These are phyloP conservation scores for Boletus edulis DNA, from an alignment of 768 basidiomycete species.

Conservation along the genomic window DNA sequence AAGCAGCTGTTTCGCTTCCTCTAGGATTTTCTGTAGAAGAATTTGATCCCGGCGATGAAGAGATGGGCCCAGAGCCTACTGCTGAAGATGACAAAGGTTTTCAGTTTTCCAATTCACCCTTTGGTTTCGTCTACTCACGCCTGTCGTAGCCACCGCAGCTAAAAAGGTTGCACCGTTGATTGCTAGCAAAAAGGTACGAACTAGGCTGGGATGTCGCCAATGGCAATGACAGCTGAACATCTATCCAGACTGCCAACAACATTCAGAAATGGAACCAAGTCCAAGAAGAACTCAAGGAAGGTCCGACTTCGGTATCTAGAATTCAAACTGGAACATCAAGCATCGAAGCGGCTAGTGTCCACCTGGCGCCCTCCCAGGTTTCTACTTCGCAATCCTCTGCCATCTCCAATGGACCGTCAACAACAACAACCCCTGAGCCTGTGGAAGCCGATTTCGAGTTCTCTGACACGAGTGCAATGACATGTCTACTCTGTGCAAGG, in stretches of 20 bases:
- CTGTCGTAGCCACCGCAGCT: conserved; percentile 39
- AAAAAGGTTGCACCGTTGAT: conserved; percentile 82
- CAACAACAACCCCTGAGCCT: conserved; percentile 37
- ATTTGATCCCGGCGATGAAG: conserved; percentile 38
- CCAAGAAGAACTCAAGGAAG: conserved; percentile 76
- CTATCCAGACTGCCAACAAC: conserved; percentile 72
- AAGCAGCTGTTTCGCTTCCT: conserved; percentile 39
- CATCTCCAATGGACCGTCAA: conserved; percentile 22
- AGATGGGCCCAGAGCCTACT: conserved; percentile 41
- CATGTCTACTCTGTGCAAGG: conserved; percentile 88
- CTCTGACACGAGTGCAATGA: conserved; percentile 68
- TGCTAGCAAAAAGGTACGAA: conserved; percentile 76
- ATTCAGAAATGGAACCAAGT: conserved; percentile 98
- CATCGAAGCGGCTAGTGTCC: conserved; percentile 3
- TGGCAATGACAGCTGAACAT: conserved; percentile 1
- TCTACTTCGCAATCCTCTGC: conserved; percentile 9
- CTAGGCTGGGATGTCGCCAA: background rate
- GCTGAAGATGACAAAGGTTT: conserved; percentile 47
- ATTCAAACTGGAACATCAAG: conserved; percentile 7
- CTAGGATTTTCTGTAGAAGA: conserved; percentile 74
- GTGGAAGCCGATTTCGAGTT: conserved; percentile 76
- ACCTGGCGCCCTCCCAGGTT: conserved; percentile 5
- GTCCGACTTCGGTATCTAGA: conserved; percentile 28
- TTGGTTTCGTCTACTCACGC: conserved; percentile 9
- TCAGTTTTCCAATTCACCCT: background rate